A percentile compares a stretch with the other conserved stretches of the same genome.
phyloP scores from a whole-genome alignment of 2,329 filamentous ascomycete species.

The Dendrostoma leiphaemia region DNA sequence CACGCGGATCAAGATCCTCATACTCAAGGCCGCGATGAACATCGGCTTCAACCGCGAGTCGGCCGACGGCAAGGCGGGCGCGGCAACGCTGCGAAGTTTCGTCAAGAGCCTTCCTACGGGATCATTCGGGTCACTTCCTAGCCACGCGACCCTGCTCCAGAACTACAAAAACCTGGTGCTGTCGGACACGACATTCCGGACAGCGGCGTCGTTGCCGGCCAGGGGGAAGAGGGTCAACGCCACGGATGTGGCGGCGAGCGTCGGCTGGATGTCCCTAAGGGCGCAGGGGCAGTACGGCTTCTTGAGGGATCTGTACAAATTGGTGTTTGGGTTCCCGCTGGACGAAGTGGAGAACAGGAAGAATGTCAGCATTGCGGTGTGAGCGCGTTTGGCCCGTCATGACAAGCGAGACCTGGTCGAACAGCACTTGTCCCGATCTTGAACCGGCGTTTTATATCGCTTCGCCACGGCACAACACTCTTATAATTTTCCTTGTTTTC shows the following conservation, averaged over 20 bases:
- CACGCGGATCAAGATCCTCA: constrained; percentile 72
- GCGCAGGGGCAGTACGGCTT: constrained; percentile 69
- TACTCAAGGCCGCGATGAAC: constrained; percentile 83
- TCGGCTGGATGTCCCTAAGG: constrained; percentile 70
- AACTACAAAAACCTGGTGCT: constrained; percentile 80
- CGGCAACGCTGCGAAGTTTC: constrained; percentile 66
- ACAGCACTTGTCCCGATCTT: background rate
- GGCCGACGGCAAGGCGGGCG: constrained; percentile 34
- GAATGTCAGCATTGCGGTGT: constrained; percentile 60
- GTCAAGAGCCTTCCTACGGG: constrained; percentile 72
- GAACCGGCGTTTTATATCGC: background rate
- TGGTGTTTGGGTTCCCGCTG: constrained; percentile 81
- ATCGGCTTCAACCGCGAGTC: constrained; percentile 70
- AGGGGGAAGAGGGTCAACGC: constrained; percentile 61
- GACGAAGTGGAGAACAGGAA: constrained; percentile 74
- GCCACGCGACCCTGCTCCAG: constrained; percentile 70
- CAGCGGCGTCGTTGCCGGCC: constrained; percentile 51
- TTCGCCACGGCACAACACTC: background rate
- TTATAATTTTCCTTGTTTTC: background rate
- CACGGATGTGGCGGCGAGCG: constrained; percentile 76
- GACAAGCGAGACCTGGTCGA: too few species aligned
- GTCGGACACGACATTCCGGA: constrained; percentile 66
- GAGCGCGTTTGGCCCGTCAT: too few species aligned
- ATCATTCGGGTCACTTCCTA: constrained; percentile 72
- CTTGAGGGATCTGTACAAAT: constrained; percentile 75